Conservation (phyloP, 352 stramenopile species). For the Phytophthora crassamura region DNA sequence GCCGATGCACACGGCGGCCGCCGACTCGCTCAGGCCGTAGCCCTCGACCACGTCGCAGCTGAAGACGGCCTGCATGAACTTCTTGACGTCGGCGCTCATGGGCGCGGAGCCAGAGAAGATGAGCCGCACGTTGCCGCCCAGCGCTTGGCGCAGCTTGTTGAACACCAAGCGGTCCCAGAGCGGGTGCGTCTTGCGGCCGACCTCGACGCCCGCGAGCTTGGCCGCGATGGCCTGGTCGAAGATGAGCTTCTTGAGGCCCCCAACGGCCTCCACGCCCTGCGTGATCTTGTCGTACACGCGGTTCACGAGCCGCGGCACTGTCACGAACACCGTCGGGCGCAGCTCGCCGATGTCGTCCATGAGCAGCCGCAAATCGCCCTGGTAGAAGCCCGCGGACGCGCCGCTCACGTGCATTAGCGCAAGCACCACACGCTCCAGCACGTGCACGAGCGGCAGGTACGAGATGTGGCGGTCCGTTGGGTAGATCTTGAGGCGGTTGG, state of each 20-base stretch:
- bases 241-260: slow-evolving; percentile 49
- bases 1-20: slow-evolving; percentile 81
- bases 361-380: slow-evolving; percentile 88
- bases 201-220: slow-evolving; percentile 46
- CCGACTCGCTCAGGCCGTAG: slow-evolving; percentile 95
- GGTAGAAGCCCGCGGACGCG: slow-evolving; percentile 72
- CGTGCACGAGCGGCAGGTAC: slow-evolving; percentile 96
- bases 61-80: slow-evolving; percentile 93
- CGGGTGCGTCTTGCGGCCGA: slow-evolving; percentile 46
- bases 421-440: slow-evolving; percentile 94
- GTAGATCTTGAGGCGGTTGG: slow-evolving; percentile 35
- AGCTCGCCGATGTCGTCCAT: slow-evolving; percentile 93
- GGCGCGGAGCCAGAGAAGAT: slow-evolving; percentile 94
- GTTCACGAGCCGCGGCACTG: slow-evolving; percentile 94
- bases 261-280: slow-evolving; percentile 46
- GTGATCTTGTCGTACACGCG: slow-evolving; percentile 96
- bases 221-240: slow-evolving; percentile 49
- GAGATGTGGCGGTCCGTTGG: slow-evolving; percentile 90
- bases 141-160: slow-evolving; percentile 88
- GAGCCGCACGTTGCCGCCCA: slow-evolving; percentile 87
- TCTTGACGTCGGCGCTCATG: slow-evolving; percentile 90
- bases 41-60: slow-evolving; percentile 91
- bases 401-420: slow-evolving; percentile 77
- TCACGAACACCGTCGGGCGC: slow-evolving; percentile 91
- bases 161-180: slow-evolving; percentile 96